Conservation (phyloP, 495 filamentous ascomycete species). For the Wilcoxina mikolae region DNA sequence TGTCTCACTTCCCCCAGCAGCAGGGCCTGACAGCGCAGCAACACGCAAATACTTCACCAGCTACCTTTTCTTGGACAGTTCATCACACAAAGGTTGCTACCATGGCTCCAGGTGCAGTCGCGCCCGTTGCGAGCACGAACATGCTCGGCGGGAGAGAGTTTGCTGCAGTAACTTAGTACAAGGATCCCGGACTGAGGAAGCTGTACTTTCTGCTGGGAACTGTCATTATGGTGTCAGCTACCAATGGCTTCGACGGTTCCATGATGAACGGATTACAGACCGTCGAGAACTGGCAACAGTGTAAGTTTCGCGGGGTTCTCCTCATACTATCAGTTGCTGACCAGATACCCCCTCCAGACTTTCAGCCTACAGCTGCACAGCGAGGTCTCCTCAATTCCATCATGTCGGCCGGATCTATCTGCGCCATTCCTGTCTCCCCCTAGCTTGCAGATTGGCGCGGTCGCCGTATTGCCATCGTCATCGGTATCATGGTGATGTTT, state of each 20-base stretch:
- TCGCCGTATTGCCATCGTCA: slow-evolving; percentile 44
- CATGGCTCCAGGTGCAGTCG: slow-evolving; percentile 5
- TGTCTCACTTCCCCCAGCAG: too few relatives aligned
- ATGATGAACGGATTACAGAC: slow-evolving; percentile 43
- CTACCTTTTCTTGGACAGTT: not conserved
- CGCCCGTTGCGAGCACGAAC: slow-evolving; percentile 19
- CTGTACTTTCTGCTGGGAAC: slow-evolving; percentile 21
- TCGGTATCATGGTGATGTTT: slow-evolving; percentile 51
- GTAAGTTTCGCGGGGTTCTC: slow-evolving; percentile 14
- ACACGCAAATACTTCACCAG: not conserved
- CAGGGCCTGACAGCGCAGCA: not conserved
- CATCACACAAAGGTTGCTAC: not conserved
- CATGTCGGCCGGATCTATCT: slow-evolving; percentile 52
- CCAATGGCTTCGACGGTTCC: slow-evolving; percentile 30
- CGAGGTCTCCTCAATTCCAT: slow-evolving; percentile 53
- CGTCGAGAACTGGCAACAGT: slow-evolving; percentile 34
- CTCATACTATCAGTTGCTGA: too few relatives aligned
- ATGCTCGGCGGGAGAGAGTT: slow-evolving; percentile 18
- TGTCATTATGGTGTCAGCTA: slow-evolving; percentile 26
- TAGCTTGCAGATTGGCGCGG: slow-evolving; percentile 47
- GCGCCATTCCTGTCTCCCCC: slow-evolving; percentile 49
- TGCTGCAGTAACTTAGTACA: slow-evolving; percentile 19
- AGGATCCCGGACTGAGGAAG: slow-evolving; percentile 20
- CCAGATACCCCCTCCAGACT: too few relatives aligned
- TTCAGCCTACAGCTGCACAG: slow-evolving; percentile 36